These are phyloP conservation scores for Omphalea diandra DNA, from an alignment of 441 rosid genomes.

Conservation along the genomic window DNA sequence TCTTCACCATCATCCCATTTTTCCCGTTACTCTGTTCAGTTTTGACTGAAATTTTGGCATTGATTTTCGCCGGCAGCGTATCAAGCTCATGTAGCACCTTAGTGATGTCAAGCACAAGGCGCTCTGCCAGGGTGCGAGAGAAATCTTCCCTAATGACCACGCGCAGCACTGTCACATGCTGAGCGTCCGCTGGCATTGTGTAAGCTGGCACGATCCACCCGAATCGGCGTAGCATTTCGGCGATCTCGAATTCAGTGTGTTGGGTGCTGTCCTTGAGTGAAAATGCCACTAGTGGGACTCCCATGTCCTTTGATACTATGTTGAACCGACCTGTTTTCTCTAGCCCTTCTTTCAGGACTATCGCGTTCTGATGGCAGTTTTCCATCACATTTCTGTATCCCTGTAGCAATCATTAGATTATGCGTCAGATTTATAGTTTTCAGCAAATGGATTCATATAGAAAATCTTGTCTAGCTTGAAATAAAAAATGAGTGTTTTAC, in stretches of 20 bases:
- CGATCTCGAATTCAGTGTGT: constrained; percentile 67
- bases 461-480: too few species aligned
- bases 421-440: background rate
- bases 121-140: constrained; percentile 79
- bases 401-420: constrained; percentile 16
- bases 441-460: too few species aligned
- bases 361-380: constrained; percentile 70
- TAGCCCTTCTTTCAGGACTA: constrained; percentile 62
- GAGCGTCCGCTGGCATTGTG: constrained; percentile 86
- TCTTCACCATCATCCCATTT: constrained; percentile 38
- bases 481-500: too few species aligned
- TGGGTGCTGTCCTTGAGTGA: constrained; percentile 65
- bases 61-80: constrained; percentile 48
- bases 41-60: constrained; percentile 30
- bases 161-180: constrained; percentile 81
- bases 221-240: constrained; percentile 71
- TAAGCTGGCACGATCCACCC: constrained; percentile 96
- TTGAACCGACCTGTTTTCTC: constrained; percentile 61
- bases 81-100: constrained; percentile 82
- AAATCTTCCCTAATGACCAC: constrained; percentile 87
- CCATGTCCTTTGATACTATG: constrained; percentile 76
- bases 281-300: constrained; percentile 90
- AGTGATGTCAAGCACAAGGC: constrained; percentile 68
- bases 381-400: constrained; percentile 87
- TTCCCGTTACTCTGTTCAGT: constrained; percentile 30